These are phyloP conservation scores for Pseudopyrenochaeta lycopersici DNA, from an alignment of 2,329 filamentous ascomycete genomes.

Conservation along the genomic window DNA sequence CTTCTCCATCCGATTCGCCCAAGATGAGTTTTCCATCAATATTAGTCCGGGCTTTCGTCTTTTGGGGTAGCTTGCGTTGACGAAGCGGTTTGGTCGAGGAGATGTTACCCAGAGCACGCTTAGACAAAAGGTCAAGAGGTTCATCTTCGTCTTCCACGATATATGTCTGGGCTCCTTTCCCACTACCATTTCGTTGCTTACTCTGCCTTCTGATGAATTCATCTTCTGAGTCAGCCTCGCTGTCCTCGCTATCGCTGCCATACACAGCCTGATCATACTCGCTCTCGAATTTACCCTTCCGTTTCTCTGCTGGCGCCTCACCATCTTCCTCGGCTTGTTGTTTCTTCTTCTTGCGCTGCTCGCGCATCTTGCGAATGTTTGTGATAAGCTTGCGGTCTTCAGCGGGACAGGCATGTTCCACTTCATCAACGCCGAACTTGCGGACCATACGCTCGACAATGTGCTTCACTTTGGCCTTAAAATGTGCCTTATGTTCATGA, in stretches of 20 bases:
- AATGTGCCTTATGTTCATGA: conserved; percentile 97
- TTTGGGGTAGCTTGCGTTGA: conserved; percentile 61
- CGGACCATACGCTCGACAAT: conserved; percentile 95
- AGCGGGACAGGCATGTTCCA: conserved; percentile 84
- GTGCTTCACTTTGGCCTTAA: conserved; percentile 97
- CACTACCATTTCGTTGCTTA: conserved; percentile 44
- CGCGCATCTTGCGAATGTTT: conserved; percentile 95
- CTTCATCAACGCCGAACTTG: conserved; percentile 82
- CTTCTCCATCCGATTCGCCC: conserved; percentile 62
- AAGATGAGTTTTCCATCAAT: conserved; percentile 84
- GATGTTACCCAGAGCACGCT: conserved; percentile 88
- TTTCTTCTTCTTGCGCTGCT: conserved; percentile 90
- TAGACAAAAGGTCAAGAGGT: conserved; percentile 91
- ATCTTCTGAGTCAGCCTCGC: conserved; percentile 55
- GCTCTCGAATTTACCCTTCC: conserved; percentile 78
- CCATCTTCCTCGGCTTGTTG: conserved; percentile 69
- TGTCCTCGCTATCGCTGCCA: conserved; percentile 67
- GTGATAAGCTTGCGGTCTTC: conserved; percentile 87
- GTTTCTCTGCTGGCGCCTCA: conserved; percentile 51
- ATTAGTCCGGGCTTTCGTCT: conserved; percentile 62
- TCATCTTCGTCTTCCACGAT: conserved; percentile 96
- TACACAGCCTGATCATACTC: conserved; percentile 98
- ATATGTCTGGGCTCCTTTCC: conserved; percentile 70
- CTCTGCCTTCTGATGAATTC: conserved; percentile 46
- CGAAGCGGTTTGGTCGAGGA: conserved; percentile 85